Evolutionary conservation across 331 rosid genomes (phyloP), one percentile per base, ranked within the genome.

Genomic region (Dryas integrifolia): DNA sequence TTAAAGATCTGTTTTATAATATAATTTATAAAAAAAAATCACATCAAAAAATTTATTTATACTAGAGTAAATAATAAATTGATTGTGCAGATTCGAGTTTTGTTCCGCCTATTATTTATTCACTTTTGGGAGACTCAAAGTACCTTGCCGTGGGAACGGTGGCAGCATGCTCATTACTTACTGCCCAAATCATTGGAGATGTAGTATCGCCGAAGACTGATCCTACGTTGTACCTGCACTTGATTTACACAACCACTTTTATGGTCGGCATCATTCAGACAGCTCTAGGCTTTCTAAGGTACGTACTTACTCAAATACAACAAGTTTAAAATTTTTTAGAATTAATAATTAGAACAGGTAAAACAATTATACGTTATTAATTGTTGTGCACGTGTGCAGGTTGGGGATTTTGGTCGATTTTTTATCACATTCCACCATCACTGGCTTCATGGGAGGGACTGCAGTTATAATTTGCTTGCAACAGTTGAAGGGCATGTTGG

Each of bases 371-470:
- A 30, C 3, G 35, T 30, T 30, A 30, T 30, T 30, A 1, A 2
- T 30, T 30, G 35, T 30, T 30, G 35, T 30, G 75, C 76, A 93
- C 97, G 79, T 35, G 24, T 67, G 75, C 76, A 93, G 98, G 79
- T 35, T 93, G 16, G 97, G 98, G 52, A 89, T 93, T 66, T 72
- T 93, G 63, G 97, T 93, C 70, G 98, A 93, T 80, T 93, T 93
- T 81, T 86, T 93, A 73, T 91, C 98, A 2, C 96, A 91, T 83
- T 85, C 98, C 9, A 91, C 98, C 48, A 91, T 93, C 64, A 80
- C 87, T 49, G 98, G 97, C 10, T 93, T 93, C 69, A 91, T 93
- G 97, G 89, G 86, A 71, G 98, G 98, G 2, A 93, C 97, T 0
- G 94, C 98, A 12, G 49, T 78, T 3, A 84, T 93, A 38, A 90